Conservation (phyloP, 768 basidiomycete species). For the Termitomyces sp. region DNA sequence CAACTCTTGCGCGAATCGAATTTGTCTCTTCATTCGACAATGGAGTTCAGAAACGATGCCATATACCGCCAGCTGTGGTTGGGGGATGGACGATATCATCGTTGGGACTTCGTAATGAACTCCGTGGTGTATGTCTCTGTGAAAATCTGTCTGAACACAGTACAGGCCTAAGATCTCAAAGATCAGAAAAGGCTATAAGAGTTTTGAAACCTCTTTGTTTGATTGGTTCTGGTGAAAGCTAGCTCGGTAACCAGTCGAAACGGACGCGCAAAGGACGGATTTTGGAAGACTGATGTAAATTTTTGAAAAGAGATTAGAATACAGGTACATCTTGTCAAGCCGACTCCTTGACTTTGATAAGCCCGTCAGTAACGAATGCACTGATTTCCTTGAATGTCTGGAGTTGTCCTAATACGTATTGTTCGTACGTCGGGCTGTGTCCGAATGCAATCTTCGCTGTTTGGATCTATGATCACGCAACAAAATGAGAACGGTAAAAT, state of each 20-base stretch:
- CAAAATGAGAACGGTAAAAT: not conserved
- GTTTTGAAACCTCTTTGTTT: not conserved
- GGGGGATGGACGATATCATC: too few relatives aligned
- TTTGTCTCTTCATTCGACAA: too few relatives aligned
- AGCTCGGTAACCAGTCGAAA: not conserved
- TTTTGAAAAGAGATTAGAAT: not conserved
- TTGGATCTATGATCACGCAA: conserved; percentile 44
- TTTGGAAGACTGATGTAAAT: too few relatives aligned
- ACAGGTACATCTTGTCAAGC: not conserved
- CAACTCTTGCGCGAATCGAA: too few relatives aligned
- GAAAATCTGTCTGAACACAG: too few relatives aligned
- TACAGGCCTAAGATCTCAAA: not conserved
- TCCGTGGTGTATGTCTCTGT: too few relatives aligned
- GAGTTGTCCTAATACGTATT: conserved; percentile 55
- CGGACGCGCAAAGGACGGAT: not conserved
- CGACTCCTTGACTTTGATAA: not conserved
- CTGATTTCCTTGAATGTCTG: conserved; percentile 23
- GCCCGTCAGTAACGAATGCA: conserved; percentile 8
- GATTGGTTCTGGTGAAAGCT: not conserved
- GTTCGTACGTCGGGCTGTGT: conserved; percentile 45
- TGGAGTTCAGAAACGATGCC: too few relatives aligned
- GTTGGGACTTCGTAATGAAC: too few relatives aligned
- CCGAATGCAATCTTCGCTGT: conserved; percentile 67
- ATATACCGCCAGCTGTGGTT: too few relatives aligned
- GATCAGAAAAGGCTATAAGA: not conserved